Base-by-base conservation (phyloP, 345 rosid genomes). In the Clarkia xantiana region DNA sequence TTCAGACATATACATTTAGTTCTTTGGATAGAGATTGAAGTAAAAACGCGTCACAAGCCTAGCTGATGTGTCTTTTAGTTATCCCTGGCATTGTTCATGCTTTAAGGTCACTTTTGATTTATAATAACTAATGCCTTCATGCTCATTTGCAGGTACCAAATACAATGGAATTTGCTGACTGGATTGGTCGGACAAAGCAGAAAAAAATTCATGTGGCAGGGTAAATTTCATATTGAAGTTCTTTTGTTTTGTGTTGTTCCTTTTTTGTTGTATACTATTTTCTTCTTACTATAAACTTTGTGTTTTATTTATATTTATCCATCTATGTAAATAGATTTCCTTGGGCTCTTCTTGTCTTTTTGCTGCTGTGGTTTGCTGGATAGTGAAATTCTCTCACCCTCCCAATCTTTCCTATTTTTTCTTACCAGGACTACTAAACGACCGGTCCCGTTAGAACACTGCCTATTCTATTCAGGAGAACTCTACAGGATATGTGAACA, bases 401-500 rank as follows among this genome's bases (percentile, higher is more conserved):
- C 2, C 51, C 14, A 3, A 51, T 47, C 39, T 40, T 20, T 40
- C 38, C 41, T 44, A 5, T 47, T 10, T 67, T 45, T 55, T 55
- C 53, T 18, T 39, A 42, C 62, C 78, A 90, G 97, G 66, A 90
- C 97, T 50, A 73, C 76, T n/a, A 73, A 76, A 79, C 77, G 97
- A 75, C 96, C 97, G 20, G 97, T 90, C 48, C 97, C 97, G 2
- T 67, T 90, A 65, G 97, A 90, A 79, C 97, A 90, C 53, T 86
- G 91, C 61, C 49, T 90, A 60, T 90, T 81, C 64, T 90, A 75
- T 64, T 73, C 94, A 2, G 96, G 96, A 62, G 94, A 86, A 66
- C 80, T 86, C 47, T 73, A 83, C 76, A 75, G 74, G 64, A 75
- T 83, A 56, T 90, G 96, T 60, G 94, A 90, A 64, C 68, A 59